Base-by-base conservation (phyloP, 2,329 filamentous ascomycete species). In the Keithomyces neogunnii region DNA sequence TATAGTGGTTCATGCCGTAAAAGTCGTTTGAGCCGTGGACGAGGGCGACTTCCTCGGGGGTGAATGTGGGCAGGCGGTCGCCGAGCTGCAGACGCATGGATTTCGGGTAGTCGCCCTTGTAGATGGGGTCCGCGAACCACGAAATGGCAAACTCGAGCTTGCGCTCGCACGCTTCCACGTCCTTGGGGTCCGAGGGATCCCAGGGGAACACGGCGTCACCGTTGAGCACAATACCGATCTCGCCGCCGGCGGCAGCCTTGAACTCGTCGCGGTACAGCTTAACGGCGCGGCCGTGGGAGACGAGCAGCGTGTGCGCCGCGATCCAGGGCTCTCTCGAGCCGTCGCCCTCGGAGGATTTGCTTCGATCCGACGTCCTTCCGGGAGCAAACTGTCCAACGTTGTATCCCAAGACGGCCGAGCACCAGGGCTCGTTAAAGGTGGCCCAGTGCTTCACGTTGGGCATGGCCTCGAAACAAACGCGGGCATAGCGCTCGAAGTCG, bases 1-100 rank as follows among this genome's bases (percentile, higher is more conserved):
- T 91, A 75, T 95, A 95, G 75, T 90, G 86, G 75, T 95, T 95
- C 88, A 92, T 92, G 67, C 88, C 89, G 69, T 95, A 95, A 70
- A 95, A 95, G 73, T 95, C 89, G 67, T 93, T 93, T 64, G 85
- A 89, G n/a, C 87, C 88, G 62, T 85, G 77, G 45, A 95, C 82
- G n/a, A 93, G 74, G 2, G 80, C 80, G 29, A 74, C 68, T 64
- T 95, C 88, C 58, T 88, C 86, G 0, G 77, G 68, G 0, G 86
- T 89, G 67, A 88, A 93, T 44, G 75, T 73, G 4, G 89, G 89
- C 46, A 95, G 77, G 11, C 88, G 82, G 64, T 85, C 76, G 51
- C 89, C 88, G 19, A 95, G 82, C 72, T 95, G 89, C 65, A 82
- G 81, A 52, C 80, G 77, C 88, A 95, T 95, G 53, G 85, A 89